Evolutionary conservation across 2,329 filamentous ascomycete species (phyloP).

Genomic region (Microdochium bolleyi): DNA sequence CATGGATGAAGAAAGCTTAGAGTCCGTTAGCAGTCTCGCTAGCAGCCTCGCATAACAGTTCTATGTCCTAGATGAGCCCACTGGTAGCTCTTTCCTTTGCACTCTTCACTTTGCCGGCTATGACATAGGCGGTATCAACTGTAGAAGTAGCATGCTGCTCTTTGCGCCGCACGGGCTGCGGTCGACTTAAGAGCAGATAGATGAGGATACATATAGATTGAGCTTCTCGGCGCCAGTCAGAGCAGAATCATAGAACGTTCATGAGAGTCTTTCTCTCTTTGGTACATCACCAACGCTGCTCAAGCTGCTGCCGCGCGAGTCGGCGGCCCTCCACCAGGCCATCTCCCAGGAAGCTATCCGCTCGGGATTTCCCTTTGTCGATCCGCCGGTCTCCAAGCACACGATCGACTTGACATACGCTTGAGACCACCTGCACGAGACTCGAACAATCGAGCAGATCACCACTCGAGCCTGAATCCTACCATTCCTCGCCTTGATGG

Average conservation of each 20-base stretch:
- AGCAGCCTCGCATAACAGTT: too few relatives aligned
- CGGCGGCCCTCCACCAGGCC: constrained; percentile 18
- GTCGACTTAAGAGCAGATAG: constrained; percentile 38
- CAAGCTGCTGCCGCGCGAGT: constrained; percentile 27
- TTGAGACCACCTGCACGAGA: constrained; percentile 12
- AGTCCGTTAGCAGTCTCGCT: too few relatives aligned
- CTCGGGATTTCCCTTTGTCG: constrained; percentile 39
- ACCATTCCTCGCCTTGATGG: constrained; percentile 34
- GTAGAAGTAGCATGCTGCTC: constrained; percentile 38
- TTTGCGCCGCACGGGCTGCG: constrained; percentile 35
- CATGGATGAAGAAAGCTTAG: too few relatives aligned
- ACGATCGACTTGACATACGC: constrained; percentile 37
- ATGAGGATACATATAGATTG: constrained; percentile 21
- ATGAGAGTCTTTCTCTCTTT: neutral
- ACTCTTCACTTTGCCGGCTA: constrained; percentile 36
- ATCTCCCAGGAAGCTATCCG: constrained; percentile 24
- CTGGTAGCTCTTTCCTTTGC: too few relatives aligned
- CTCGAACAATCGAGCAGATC: constrained; percentile 12
- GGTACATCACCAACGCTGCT: neutral
- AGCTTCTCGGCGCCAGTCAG: constrained; percentile 12
- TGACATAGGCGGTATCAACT: constrained; percentile 35
- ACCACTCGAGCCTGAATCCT: constrained; percentile 36
- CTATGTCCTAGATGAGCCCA: neutral
- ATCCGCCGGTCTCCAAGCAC: constrained; percentile 34
- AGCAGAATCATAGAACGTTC: constrained; percentile 1